Percentiles rank a stretch among this genome's conserved stretches.
These are phyloP conservation scores for Erysimum cheiri DNA, from an alignment of 441 rosid genomes.

Conservation along the genomic window DNA sequence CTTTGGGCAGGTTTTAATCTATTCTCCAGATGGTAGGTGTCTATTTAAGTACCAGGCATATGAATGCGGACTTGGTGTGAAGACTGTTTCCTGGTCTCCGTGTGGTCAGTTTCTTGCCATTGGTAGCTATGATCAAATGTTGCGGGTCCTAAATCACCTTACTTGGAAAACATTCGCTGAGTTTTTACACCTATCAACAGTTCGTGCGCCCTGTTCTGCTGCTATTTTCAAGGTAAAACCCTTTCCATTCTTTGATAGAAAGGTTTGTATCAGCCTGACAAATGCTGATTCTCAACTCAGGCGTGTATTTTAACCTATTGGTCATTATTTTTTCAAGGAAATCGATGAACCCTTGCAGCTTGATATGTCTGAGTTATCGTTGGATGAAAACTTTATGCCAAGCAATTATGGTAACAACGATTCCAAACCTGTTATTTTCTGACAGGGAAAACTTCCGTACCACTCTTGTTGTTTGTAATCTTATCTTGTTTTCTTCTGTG, in stretches of 20 bases:
- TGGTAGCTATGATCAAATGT: constrained; percentile 96
- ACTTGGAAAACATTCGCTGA: constrained; percentile 99
- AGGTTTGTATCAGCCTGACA: constrained; percentile 21
- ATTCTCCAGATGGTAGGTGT: constrained; percentile 98
- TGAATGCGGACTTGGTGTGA: constrained; percentile 96
- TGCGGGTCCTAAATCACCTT: constrained; percentile 86
- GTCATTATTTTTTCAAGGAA: constrained; percentile 59
- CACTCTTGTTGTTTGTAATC: neutral
- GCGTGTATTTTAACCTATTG: constrained; percentile 27
- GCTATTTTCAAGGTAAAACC: constrained; percentile 80
- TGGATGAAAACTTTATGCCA: constrained; percentile 76
- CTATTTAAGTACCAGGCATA: constrained; percentile 94
- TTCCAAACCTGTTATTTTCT: constrained; percentile 5
- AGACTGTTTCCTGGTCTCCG: constrained; percentile 93
- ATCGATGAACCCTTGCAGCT: constrained; percentile 88
- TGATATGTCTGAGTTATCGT: constrained; percentile 78
- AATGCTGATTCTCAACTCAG: constrained; percentile 30
- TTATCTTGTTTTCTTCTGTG: neutral
- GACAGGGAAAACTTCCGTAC: neutral
- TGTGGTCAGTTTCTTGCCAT: constrained; percentile 95
- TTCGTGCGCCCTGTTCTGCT: constrained; percentile 88
- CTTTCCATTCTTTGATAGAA: constrained; percentile 2
- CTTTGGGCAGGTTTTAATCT: constrained; percentile 77
- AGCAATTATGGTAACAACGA: constrained; percentile 64
- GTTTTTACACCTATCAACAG: constrained; percentile 81